Base-by-base conservation (phyloP, 345 rosid genomes). In the Eutrema yunnanense region DNA sequence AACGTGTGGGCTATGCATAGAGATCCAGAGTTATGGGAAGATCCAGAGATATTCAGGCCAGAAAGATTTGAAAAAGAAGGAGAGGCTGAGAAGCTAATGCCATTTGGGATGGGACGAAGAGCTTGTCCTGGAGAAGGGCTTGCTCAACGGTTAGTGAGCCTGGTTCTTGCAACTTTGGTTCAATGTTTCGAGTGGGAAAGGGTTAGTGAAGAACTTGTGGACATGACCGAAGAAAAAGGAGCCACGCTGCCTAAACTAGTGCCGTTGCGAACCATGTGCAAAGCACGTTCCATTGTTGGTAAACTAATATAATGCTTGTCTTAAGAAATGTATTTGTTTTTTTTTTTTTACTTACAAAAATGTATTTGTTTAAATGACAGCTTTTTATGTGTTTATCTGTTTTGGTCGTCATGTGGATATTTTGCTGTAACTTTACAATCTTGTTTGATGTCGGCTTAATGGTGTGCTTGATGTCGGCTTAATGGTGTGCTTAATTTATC, bases 1-100 rank as follows among this genome's bases (percentile, higher is more conserved):
- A 87, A 87, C 54, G 82, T 49, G 0, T 89, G 90, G 89, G 78
- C 84, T 3, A 84, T 89, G 8, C 87, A 86, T 1, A 74, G 89
- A 61, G 88, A 86, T 30, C 84, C 88, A 0, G 29, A 3, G 2
- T 0, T 68, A 2, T 88, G 89, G 89, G 78, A 82, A 0, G 84
- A 85, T 12, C 76, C 91, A 0, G 41, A 44, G 7, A 65, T 62
- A 13, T 89, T 86, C 22, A 79, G 55, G 29, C 92, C 90, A 0
- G 90, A 84, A 52, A 84, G 88, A 58, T 85, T 80, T 37, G 82
- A 73, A 4, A 66, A 41, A 10, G 73, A 67, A 43, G 54, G 46
- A 1, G 82, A 61, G 29, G 62, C 16, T 4, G 16, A 70, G 7
- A 83, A 77, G 67, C 37, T 74, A 10, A 27, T 81, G 65, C 72